Conservation (phyloP, 1,284 basidiomycete species). For the Xerocomus cyaneibrunnescens region DNA sequence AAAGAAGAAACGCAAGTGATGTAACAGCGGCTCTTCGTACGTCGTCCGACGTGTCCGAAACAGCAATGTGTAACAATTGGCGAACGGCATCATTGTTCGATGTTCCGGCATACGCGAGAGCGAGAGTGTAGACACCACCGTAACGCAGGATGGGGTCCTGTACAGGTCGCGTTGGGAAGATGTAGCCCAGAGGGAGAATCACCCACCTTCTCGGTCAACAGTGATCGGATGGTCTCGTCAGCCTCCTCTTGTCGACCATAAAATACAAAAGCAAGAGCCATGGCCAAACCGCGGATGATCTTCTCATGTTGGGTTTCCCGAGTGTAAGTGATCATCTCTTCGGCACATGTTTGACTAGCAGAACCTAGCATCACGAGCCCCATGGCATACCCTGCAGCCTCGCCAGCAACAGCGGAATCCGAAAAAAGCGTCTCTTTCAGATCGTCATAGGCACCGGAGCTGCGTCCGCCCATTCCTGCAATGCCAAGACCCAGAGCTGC, state of each 20-base stretch:
- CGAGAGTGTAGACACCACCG: slow-evolving; percentile 93
- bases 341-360: slow-evolving; percentile 71
- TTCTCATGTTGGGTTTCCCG: slow-evolving; percentile 97
- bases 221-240: slow-evolving; percentile 69
- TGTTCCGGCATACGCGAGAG: slow-evolving; percentile 92
- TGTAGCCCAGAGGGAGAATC: slow-evolving; percentile 1
- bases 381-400: slow-evolving; percentile 94
- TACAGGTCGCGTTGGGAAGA: slow-evolving; percentile 6
- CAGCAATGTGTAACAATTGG: slow-evolving; percentile 88
- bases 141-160: slow-evolving; percentile 95
- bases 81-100: slow-evolving; percentile 91
- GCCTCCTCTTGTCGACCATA: slow-evolving; percentile 92
- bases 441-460: slow-evolving; percentile 86
- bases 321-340: slow-evolving; percentile 94
- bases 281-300: slow-evolving; percentile 91
- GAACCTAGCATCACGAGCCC: slow-evolving; percentile 95
- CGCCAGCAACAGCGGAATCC: slow-evolving; percentile 92
- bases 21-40: slow-evolving; percentile 94
- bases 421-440: slow-evolving; percentile 86
- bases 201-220: slow-evolving; percentile 83
- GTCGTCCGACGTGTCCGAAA: slow-evolving; percentile 96
- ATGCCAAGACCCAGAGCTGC: slow-evolving; percentile 93
- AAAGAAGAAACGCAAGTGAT: slow-evolving; percentile 90
- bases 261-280: slow-evolving; percentile 88
- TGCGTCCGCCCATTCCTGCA: slow-evolving; percentile 89